These are phyloP conservation scores for Thelonectria discophora DNA, from an alignment of 2,329 filamentous ascomycete genomes.

Conservation along the genomic window DNA sequence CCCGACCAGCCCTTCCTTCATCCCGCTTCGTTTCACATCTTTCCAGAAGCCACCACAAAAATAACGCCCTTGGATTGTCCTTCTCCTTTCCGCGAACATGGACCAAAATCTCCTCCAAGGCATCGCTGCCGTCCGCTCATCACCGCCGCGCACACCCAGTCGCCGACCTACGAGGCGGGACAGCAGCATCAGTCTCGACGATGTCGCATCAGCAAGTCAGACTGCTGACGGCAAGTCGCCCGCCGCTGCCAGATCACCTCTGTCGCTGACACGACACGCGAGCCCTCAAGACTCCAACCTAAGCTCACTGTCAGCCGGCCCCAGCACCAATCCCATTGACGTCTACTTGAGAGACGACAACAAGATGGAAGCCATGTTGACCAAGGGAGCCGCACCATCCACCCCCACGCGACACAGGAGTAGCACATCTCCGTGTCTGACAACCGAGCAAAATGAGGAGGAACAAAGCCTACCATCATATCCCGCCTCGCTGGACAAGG, in stretches of 20 bases:
- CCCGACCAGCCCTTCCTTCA: neutral
- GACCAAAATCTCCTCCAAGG: slow-evolving; percentile 25
- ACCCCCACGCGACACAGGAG: neutral
- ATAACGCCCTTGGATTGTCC: too few species aligned
- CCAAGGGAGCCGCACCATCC: slow-evolving; percentile 1
- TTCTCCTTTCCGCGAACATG: slow-evolving; percentile 19
- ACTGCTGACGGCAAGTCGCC: neutral
- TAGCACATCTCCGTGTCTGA: neutral
- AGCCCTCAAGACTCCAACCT: slow-evolving; percentile 8
- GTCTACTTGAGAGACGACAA: slow-evolving; percentile 31
- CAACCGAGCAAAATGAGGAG: neutral
- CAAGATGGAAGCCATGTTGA: slow-evolving; percentile 21
- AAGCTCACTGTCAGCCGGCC: slow-evolving; percentile 12
- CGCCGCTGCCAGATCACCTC: slow-evolving; percentile 7
- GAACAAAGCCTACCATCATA: neutral
- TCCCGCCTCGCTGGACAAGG: neutral
- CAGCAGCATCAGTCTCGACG: slow-evolving; percentile 40
- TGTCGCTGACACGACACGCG: neutral
- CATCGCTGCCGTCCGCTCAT: slow-evolving; percentile 31
- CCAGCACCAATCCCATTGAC: slow-evolving; percentile 23
- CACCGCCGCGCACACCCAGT: slow-evolving; percentile 9
- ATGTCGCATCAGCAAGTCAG: neutral
- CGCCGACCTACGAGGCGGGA: slow-evolving; percentile 12
- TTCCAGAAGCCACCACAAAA: neutral
- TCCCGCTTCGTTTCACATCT: neutral